These are phyloP conservation scores for Mortierella sp. DNA, from an alignment of 371 early-diverging fungal genomes.

Conservation along the genomic window DNA sequence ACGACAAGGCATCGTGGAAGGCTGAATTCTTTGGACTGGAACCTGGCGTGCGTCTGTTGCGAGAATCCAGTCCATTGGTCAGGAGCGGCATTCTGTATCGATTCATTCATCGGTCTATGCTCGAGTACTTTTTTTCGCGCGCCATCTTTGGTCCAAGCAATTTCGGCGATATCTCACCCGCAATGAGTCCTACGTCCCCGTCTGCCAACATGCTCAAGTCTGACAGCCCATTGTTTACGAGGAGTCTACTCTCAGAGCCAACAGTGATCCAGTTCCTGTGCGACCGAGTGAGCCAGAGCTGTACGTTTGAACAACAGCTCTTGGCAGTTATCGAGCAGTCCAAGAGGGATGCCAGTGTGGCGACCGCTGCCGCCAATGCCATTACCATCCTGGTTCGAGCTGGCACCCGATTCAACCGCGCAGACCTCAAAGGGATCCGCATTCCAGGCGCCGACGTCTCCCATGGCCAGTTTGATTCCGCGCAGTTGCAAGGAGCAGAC, in stretches of 20 bases:
- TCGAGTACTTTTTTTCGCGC: not conserved
- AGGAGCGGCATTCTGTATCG: not conserved
- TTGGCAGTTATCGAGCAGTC: not conserved
- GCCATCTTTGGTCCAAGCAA: not conserved
- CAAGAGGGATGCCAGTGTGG: not conserved
- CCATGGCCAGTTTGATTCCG: slow-evolving; percentile 9
- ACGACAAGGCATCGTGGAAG: not conserved
- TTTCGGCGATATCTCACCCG: not conserved
- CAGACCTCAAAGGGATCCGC: not conserved
- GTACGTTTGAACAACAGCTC: not conserved
- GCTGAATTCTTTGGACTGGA: not conserved
- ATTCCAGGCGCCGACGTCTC: slow-evolving; percentile 11
- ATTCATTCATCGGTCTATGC: not conserved
- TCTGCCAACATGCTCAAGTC: not conserved
- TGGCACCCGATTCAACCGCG: not conserved
- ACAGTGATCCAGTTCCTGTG: slow-evolving; percentile 13
- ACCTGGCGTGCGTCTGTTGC: not conserved
- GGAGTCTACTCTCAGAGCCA: not conserved
- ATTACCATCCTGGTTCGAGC: slow-evolving; percentile 18
- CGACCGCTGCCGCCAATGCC: slow-evolving; percentile 9
- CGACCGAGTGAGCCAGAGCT: not conserved
- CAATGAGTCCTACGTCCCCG: not conserved
- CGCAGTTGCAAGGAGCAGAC: slow-evolving; percentile 11
- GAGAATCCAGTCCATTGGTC: not conserved
- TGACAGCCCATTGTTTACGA: not conserved